phyloP scores from a whole-genome alignment of 1,284 basidiomycete species.

The Trametes hirsuta region DNA sequence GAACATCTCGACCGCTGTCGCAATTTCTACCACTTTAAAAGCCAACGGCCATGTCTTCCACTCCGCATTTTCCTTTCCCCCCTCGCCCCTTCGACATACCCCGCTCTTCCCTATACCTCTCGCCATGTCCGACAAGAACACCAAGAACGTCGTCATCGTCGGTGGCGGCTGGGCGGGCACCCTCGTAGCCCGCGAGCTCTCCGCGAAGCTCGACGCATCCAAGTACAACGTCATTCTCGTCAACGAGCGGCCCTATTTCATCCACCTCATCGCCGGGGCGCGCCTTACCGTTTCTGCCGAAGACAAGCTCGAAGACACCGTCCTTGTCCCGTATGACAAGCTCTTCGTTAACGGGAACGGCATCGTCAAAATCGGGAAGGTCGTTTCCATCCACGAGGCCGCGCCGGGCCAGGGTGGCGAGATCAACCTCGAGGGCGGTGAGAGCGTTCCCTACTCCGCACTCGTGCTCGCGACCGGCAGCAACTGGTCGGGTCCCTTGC shows the following conservation, averaged over 20 bases:
- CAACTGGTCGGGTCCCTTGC: constrained; percentile 53
- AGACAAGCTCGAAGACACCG: constrained; percentile 39
- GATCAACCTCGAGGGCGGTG: constrained; percentile 51
- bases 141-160: constrained; percentile 40
- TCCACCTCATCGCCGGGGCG: constrained; percentile 38
- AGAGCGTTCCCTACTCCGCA: constrained; percentile 52
- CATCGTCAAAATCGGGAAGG: constrained; percentile 46
- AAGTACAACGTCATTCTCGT: constrained; percentile 40
- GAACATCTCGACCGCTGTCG: too few relatives aligned
- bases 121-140: not conserved
- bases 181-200: constrained; percentile 35
- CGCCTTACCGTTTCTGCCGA: constrained; percentile 39
- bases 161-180: constrained; percentile 42
- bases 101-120: too few relatives aligned
- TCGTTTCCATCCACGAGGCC: constrained; percentile 46
- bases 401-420: constrained; percentile 43
- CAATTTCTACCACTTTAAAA: too few relatives aligned
- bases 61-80: not conserved
- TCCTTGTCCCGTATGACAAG: constrained; percentile 46
- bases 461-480: constrained; percentile 64
- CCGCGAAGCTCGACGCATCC: constrained; percentile 36
- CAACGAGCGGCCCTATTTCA: constrained; percentile 36
- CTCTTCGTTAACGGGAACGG: constrained; percentile 52
- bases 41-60: not conserved
- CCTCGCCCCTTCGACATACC: too few relatives aligned